A percentile compares a stretch with the other conserved stretches of the same genome.
Conservation (phyloP, 176 grass and related monocot genomes). For the Triticum monococcum region DNA sequence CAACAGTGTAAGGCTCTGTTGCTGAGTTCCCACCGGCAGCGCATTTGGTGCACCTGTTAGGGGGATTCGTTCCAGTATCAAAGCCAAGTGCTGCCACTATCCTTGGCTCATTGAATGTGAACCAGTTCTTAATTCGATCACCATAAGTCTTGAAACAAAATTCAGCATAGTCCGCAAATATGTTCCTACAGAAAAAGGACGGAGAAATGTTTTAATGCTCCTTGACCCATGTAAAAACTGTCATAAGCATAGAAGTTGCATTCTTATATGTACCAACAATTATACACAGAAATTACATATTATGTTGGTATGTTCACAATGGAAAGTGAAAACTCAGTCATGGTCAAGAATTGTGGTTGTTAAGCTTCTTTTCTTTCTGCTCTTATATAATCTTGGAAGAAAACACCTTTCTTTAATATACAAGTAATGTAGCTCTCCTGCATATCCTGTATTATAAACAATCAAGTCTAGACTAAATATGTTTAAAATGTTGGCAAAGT, state of each 20-base stretch:
- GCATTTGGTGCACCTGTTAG: conserved; percentile 46
- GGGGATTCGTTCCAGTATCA: conserved; percentile 41
- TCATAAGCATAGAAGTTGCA: not conserved
- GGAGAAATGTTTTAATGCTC: not conserved
- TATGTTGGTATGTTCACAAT: not conserved
- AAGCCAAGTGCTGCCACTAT: conserved; percentile 62
- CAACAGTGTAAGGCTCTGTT: conserved; percentile 69
- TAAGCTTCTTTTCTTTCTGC: too few species aligned
- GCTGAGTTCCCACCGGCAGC: conserved; percentile 59
- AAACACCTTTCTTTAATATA: not conserved
- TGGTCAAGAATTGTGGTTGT: not conserved
- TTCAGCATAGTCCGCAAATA: conserved; percentile 66
- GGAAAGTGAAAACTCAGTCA: not conserved
- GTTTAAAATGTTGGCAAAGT: not conserved
- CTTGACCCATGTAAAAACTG: not conserved
- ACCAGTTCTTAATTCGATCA: conserved; percentile 78
- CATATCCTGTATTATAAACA: not conserved
- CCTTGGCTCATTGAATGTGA: conserved; percentile 80
- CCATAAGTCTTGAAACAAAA: conserved; percentile 81
- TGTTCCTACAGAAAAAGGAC: conserved; percentile 37
- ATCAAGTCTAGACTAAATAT: not conserved
- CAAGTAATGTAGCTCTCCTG: not conserved
- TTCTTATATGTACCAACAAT: not conserved
- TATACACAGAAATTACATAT: not conserved
- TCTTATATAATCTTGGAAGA: not conserved